Evolutionary conservation across 2,329 filamentous ascomycete species (phyloP), one percentile per base, ranked within the genome.

Genomic region (Didymella arachidicola): DNA sequence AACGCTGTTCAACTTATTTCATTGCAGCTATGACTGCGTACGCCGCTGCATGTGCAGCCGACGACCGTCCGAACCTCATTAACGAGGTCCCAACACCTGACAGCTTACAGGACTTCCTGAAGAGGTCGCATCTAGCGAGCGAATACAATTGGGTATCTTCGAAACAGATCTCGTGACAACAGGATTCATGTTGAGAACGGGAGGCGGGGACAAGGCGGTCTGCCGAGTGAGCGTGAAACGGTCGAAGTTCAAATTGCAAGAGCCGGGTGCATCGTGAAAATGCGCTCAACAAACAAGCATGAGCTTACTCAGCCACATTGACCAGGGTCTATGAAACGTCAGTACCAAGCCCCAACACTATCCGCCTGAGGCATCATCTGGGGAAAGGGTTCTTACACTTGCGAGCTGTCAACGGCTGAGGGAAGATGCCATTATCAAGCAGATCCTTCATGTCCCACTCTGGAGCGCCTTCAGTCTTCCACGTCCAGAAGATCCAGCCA

Each of bases 401-500:
- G 50, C 78, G 68, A 45, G 69, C 61, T 4, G 69, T 74, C 59
- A 79, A 64, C 14, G 78, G 78, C 61, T 80, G 77, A 18, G 82
- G 82, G 71, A 85, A 86, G 44, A 86, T 64, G 6, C 80, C 80
- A 30, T 75, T 77, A 26, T 69, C 70, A 14, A 79, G 63, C 57
- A 82, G 65, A 22, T 77, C 74, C 66, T 80, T 64, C 78, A 82
- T 81, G 55, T 82, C 77, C 80, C 80, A 82, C 62, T 82, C 80
- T 2, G 80, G 80, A 32, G 80, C 79, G 25, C 74, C 74, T 66
- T 83, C 80, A 1, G 79, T 82, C 75, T 81, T 81, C 80, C 80
- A 82, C 4, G 77, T 80, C 81, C 81, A 82, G 70, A 81, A 82
- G 64, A 82, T 79, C 80, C 80, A 83, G 1, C 80, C 80, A 2